Evolutionary conservation across 495 filamentous ascomycete genomes (phyloP).

Genomic region (Gamarada debralockiae): DNA sequence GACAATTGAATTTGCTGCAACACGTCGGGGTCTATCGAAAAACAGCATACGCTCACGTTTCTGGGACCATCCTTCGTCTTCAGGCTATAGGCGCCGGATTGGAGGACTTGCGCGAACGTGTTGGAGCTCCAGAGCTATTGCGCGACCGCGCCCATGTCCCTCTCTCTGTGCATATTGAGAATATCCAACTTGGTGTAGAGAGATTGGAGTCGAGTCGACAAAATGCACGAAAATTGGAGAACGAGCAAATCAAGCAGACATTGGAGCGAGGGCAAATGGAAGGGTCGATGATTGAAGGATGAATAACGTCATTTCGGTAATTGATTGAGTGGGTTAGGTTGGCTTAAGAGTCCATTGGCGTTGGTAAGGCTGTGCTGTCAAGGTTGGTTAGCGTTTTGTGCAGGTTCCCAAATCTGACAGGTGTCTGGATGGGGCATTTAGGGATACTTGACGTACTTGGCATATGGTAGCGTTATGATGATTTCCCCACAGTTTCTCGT

Average conservation of each 20-base stretch:
- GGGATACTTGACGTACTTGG: too few relatives aligned
- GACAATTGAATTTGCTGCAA: conserved; percentile 52
- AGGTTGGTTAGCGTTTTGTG: too few relatives aligned
- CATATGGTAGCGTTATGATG: too few relatives aligned
- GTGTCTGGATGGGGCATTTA: too few relatives aligned
- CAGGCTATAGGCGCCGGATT: conserved; percentile 61
- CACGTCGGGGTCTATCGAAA: conserved; percentile 57
- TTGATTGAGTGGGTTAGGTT: too few relatives aligned
- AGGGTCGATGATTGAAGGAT: conserved; percentile 5
- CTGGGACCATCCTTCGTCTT: conserved; percentile 56
- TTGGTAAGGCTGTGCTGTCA: too few relatives aligned
- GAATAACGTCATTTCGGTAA: too few relatives aligned
- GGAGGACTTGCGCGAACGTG: conserved; percentile 63
- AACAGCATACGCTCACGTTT: conserved; percentile 55
- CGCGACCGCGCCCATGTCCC: conserved; percentile 48
- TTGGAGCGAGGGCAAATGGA: conserved; percentile 39
- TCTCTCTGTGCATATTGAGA: conserved; percentile 64
- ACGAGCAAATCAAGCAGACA: conserved; percentile 48
- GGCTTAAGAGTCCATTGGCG: too few relatives aligned
- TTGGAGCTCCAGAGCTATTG: conserved; percentile 55
- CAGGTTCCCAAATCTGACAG: too few relatives aligned
- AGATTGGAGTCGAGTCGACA: conserved; percentile 55
- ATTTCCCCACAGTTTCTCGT: too few relatives aligned
- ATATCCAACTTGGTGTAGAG: conserved; percentile 62
- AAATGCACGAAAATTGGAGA: conserved; percentile 52